Percentiles rank a stretch among this genome's conserved stretches.
Evolutionary conservation across 2,329 filamentous ascomycete species (phyloP).

Genomic region (Plectosphaerella sp.): DNA sequence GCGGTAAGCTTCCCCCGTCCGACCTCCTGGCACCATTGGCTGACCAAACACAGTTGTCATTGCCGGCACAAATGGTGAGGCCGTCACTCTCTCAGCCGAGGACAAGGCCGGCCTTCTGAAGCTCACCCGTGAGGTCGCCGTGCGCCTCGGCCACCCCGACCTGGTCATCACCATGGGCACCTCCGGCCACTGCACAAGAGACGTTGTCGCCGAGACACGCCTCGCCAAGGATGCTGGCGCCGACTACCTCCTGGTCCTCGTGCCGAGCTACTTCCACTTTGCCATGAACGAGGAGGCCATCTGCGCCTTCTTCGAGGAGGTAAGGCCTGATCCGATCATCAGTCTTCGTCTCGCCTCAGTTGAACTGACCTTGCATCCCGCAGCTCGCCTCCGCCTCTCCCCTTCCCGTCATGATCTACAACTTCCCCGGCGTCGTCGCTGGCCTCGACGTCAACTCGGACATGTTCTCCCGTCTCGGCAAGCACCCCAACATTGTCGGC

Average conservation of each 20-base stretch:
- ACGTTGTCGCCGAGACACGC: slow-evolving; percentile 60
- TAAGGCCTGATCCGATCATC: slow-evolving; percentile 13
- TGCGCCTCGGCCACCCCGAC: slow-evolving; percentile 47
- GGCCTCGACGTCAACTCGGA: slow-evolving; percentile 67
- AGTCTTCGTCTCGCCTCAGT: slow-evolving; percentile 48
- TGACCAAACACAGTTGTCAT: slow-evolving; percentile 44
- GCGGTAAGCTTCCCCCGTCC: slow-evolving; percentile 16
- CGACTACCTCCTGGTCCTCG: slow-evolving; percentile 63
- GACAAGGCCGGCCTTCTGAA: slow-evolving; percentile 60
- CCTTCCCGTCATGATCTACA: slow-evolving; percentile 66
- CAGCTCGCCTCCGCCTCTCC: slow-evolving; percentile 51
- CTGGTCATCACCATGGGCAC: slow-evolving; percentile 65
- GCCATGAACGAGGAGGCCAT: slow-evolving; percentile 57
- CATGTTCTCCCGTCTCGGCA: slow-evolving; percentile 52
- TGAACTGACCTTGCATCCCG: slow-evolving; percentile 53
- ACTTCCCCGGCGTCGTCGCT: slow-evolving; percentile 64
- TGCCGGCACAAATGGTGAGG: slow-evolving; percentile 71
- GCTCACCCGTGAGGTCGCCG: slow-evolving; percentile 56
- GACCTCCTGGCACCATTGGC: background rate
- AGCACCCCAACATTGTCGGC: slow-evolving; percentile 62
- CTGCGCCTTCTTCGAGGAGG: slow-evolving; percentile 58
- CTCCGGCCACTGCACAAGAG: slow-evolving; percentile 60
- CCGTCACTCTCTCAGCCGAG: slow-evolving; percentile 60
- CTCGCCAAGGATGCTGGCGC: slow-evolving; percentile 60
- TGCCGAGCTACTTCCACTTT: slow-evolving; percentile 68